phyloP scores from a whole-genome alignment of 2,329 filamentous ascomycete species.

The Hypoxylon sp. region DNA sequence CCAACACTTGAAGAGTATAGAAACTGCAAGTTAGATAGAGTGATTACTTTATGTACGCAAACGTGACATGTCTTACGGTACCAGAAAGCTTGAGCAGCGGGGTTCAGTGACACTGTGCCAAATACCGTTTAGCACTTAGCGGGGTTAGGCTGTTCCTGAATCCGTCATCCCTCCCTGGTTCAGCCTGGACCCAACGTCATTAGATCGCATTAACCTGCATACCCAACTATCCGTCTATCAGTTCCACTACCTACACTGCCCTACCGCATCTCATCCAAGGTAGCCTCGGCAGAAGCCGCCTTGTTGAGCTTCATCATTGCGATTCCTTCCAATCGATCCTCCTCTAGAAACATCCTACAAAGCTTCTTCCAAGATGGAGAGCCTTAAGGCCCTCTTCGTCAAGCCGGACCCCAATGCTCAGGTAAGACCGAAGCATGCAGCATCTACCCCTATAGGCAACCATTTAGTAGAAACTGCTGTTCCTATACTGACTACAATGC shows the following conservation, averaged over 20 bases:
- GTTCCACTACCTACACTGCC: conserved; percentile 14
- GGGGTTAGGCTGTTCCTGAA: conserved; percentile 37
- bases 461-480: not conserved
- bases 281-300: conserved; percentile 22
- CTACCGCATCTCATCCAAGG: conserved; percentile 21
- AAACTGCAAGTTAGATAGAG: too few relatives aligned
- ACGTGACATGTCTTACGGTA: too few relatives aligned
- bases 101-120: conserved; percentile 5
- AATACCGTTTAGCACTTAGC: conserved; percentile 22
- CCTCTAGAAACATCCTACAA: not conserved
- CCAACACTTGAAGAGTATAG: too few relatives aligned
- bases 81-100: too few relatives aligned
- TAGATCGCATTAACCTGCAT: conserved; percentile 36
- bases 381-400: conserved; percentile 84
- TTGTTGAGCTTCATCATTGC: conserved; percentile 15
- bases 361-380: conserved; percentile 72
- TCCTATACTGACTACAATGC: not conserved
- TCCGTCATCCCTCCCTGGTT: conserved; percentile 11
- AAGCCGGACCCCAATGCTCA: conserved; percentile 94
- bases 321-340: not conserved
- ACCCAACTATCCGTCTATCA: conserved; percentile 29
- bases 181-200: conserved; percentile 33
- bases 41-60: too few relatives aligned
- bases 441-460: not conserved
- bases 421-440: too few relatives aligned